Evolutionary conservation across 2,329 filamentous ascomycete genomes (phyloP).

Genomic region (Penicillium sp.): DNA sequence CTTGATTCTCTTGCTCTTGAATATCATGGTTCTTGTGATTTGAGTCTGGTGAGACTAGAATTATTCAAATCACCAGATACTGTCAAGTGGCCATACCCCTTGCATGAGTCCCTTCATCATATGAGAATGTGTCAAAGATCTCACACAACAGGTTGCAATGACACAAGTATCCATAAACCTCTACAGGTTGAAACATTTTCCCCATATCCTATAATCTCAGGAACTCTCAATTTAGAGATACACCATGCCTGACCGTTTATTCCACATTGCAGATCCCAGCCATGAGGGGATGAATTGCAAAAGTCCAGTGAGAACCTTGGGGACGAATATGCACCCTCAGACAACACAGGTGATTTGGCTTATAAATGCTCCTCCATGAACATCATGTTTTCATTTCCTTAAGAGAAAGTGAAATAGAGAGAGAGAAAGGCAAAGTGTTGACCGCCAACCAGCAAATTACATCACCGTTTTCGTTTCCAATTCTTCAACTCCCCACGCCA

Average conservation of each 20-base stretch:
- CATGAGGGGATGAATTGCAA: neutral
- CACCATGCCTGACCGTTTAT: neutral
- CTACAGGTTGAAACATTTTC: neutral
- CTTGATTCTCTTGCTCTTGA: neutral
- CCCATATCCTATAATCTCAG: neutral
- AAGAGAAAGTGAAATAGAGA: neutral
- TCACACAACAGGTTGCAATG: neutral
- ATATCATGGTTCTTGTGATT: neutral
- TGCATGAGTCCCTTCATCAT: neutral
- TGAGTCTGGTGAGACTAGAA: neutral
- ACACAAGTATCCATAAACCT: neutral
- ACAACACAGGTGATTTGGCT: neutral
- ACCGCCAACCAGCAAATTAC: constrained; percentile 23
- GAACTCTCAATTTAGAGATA: neutral
- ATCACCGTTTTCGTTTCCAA: constrained; percentile 17
- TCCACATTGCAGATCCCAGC: neutral
- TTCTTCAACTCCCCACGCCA: constrained; percentile 23
- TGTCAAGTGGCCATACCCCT: neutral
- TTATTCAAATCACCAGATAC: neutral
- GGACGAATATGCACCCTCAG: constrained; percentile 8
- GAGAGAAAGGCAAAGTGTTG: constrained; percentile 8
- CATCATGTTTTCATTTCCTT: neutral
- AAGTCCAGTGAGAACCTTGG: constrained; percentile 14
- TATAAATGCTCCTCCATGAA: neutral
- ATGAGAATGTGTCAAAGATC: neutral